Base-by-base conservation (phyloP, 495 filamentous ascomycete species). In the Penicillium parvum region DNA sequence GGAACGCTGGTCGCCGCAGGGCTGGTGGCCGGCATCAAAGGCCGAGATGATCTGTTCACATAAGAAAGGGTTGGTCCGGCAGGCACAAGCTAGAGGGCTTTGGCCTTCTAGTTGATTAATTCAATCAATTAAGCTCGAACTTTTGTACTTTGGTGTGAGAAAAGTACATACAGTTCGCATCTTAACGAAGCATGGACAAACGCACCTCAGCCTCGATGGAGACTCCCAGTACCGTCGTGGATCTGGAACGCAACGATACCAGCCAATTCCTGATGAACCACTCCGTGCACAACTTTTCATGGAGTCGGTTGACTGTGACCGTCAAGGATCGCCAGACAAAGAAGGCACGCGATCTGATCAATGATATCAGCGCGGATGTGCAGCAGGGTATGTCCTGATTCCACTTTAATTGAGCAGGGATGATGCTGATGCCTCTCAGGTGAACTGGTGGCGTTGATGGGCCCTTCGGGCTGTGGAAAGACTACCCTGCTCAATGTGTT, bases 401-500 rank as follows among this genome's bases (percentile, higher is more conserved):
- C n/a, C n/a, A 9, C 35, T 17, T 26, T 38, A 1, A 16, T 18
- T 34, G 29, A 22, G 32, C 16, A n/a, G 9, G 9, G n/a, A 15
- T 38, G 11, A n/a, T 28, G 41, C 50, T 41, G 26, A 49, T 20
- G 30, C 4, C 6, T 11, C 28, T 17, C 49, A 81, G 86, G 86
- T 26, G 82, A 89, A 50, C 63, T 90, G 32, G 68, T 84, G 42
- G 86, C 86, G 15, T 50, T 90, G 8, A 88, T 90, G 83, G 86
- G 86, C 28, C 84, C 84, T 0, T 83, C 78, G 17, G 84, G 85
- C 33, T 82, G 73, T 45, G 86, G 86, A 34, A 91, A 91, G 54
- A 88, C 86, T 1, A 89, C 84, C 0, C 73, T 90, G 4, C 73
- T 91, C 15, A 86, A 88, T 54, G 75, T 82, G 9, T 75, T 91